Evolutionary conservation across 306 rosid genomes (phyloP).

Genomic region (Abrus precatorius): DNA sequence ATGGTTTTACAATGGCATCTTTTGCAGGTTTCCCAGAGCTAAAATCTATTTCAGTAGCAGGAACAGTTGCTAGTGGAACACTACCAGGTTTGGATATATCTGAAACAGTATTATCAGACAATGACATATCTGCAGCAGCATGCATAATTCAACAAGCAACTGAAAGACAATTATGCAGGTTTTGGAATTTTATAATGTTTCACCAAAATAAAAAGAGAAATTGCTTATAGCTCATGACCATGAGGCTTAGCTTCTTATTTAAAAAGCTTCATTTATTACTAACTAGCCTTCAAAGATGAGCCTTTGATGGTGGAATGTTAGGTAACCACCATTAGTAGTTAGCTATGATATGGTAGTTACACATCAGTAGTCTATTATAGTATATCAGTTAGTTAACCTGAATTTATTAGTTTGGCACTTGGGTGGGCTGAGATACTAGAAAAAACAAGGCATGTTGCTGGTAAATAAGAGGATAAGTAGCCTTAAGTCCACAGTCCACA

Average conservation of each 20-base stretch:
- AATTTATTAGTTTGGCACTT: too few relatives aligned
- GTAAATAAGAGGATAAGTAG: too few relatives aligned
- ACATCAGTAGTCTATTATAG: too few relatives aligned
- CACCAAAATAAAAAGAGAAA: not conserved
- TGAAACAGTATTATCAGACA: not conserved
- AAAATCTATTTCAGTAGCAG: slow-evolving; percentile 11
- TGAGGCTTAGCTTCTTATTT: not conserved
- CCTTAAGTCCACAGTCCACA: too few relatives aligned
- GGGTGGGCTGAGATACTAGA: too few relatives aligned
- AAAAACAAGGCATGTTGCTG: too few relatives aligned
- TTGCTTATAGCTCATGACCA: not conserved
- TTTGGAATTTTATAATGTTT: slow-evolving; percentile 11
- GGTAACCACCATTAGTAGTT: too few relatives aligned
- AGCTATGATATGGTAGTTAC: too few relatives aligned
- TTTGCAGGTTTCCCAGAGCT: slow-evolving; percentile 12
- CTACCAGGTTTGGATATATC: not conserved
- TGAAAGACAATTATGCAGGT: slow-evolving; percentile 14
- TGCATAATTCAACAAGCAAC: slow-evolving; percentile 30
- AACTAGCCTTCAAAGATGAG: not conserved
- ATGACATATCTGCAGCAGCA: not conserved
- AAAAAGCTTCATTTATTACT: not conserved
- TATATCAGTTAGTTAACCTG: too few relatives aligned
- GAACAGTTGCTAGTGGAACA: slow-evolving; percentile 11
- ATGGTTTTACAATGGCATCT: slow-evolving; percentile 1
- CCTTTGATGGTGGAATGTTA: not conserved